phyloP scores from a whole-genome alignment of 306 rosid species.

The Acacia crassicarpa region DNA sequence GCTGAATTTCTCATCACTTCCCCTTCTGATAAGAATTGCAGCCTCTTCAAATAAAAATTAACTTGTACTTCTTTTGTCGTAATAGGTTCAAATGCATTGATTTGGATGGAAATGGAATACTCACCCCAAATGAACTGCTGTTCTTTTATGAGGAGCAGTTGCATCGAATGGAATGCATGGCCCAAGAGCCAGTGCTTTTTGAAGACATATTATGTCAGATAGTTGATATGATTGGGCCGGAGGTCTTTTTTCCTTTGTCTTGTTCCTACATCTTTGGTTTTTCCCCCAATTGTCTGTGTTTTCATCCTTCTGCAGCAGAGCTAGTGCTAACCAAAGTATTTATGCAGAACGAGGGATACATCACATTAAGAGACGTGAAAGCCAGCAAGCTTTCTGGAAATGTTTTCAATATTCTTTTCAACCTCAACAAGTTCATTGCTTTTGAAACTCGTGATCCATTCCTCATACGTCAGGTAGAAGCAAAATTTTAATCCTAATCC shows the following conservation, averaged over 20 bases:
- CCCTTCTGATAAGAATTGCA: neutral
- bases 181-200: slow-evolving; percentile 97
- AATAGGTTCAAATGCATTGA: slow-evolving; percentile 98
- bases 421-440: slow-evolving; percentile 96
- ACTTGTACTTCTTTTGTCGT: neutral
- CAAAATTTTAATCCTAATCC: slow-evolving; percentile 25
- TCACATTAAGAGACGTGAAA: slow-evolving; percentile 79
- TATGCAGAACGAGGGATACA: slow-evolving; percentile 77
- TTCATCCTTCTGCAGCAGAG: slow-evolving; percentile 26
- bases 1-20: neutral
- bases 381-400: slow-evolving; percentile 95
- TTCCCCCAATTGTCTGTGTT: neutral
- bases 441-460: slow-evolving; percentile 98
- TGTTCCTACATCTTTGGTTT: slow-evolving; percentile 5
- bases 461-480: slow-evolving; percentile 90
- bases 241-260: slow-evolving; percentile 62
- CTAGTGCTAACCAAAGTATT: slow-evolving; percentile 26
- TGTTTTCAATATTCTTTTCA: slow-evolving; percentile 93
- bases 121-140: slow-evolving; percentile 89
- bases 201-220: slow-evolving; percentile 98
- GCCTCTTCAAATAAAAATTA: slow-evolving; percentile 18
- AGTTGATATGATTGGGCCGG: slow-evolving; percentile 96
- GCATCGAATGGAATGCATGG: slow-evolving; percentile 99
- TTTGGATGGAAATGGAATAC: slow-evolving; percentile 94
- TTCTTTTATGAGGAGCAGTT: slow-evolving; percentile 99